Evolutionary conservation across 2,329 filamentous ascomycete species (phyloP).

Genomic region (Trichoderma sp.): DNA sequence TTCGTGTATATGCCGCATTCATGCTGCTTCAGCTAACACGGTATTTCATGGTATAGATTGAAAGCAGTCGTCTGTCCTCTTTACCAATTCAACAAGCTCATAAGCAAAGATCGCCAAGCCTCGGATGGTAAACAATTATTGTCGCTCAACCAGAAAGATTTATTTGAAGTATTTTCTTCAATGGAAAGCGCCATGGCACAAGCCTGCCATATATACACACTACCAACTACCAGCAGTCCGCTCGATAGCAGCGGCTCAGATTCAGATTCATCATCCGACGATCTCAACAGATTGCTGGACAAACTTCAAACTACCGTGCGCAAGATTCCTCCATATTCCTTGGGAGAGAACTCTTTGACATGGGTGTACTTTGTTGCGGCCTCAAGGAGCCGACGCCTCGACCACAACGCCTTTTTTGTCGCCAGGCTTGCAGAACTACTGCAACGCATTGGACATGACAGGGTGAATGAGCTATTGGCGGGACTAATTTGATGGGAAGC

Average conservation of each 20-base stretch:
- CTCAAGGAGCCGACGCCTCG: not conserved
- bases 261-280: not conserved
- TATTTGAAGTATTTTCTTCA: not conserved
- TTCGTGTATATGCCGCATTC: no score
- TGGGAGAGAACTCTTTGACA: conserved; percentile 4
- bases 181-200: conserved; percentile 3
- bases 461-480: not conserved
- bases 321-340: not conserved
- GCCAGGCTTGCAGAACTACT: not conserved
- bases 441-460: not conserved
- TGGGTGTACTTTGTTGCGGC: conserved; percentile 7
- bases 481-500: not conserved
- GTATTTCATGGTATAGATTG: not conserved
- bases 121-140: not conserved
- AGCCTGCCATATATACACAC: not conserved
- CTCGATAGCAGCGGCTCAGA: not conserved
- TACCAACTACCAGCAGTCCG: not conserved
- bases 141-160: conserved; percentile 1
- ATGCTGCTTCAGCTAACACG: not conserved
- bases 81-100: not conserved
- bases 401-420: conserved; percentile 2
- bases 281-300: not conserved
- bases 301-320: not conserved
- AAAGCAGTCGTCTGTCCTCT: conserved; percentile 8
- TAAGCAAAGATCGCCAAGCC: not conserved